These are phyloP conservation scores for Salix suchowensis DNA, from an alignment of 345 rosid genomes.

Conservation along the genomic window DNA sequence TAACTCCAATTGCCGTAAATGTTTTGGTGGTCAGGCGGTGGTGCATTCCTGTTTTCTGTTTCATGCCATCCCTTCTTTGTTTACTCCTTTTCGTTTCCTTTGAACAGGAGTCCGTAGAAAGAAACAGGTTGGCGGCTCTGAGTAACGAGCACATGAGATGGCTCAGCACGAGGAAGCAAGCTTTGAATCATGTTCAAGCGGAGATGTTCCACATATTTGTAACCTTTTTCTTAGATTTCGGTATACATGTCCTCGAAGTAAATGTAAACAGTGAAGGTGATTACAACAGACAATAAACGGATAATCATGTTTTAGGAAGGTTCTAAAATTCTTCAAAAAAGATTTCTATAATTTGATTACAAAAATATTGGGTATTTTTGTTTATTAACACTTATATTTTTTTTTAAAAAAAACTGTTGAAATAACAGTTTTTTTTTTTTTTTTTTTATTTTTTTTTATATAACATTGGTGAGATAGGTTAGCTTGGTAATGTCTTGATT, in stretches of 20 bases:
- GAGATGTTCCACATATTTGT: background rate
- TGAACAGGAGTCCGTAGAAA: slow-evolving; percentile 28
- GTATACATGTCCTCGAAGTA: background rate
- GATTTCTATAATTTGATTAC: background rate
- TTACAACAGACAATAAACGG: background rate
- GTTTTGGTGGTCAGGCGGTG: background rate
- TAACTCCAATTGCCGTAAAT: background rate
- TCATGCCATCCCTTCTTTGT: background rate
- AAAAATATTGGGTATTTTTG: background rate
- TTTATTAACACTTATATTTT: too few relatives aligned
- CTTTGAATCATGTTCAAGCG: background rate
- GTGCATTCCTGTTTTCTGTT: background rate
- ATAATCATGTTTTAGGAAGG: background rate
- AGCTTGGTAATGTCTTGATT: too few relatives aligned
- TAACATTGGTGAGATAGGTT: too few relatives aligned
- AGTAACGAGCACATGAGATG: background rate
- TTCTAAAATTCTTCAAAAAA: background rate
- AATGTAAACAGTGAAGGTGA: background rate
- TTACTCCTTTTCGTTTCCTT: background rate
- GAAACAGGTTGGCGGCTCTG: slow-evolving; percentile 13
- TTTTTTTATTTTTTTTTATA: too few relatives aligned
- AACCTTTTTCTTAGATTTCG: background rate
- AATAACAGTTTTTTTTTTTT: too few relatives aligned
- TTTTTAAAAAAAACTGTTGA: too few relatives aligned
- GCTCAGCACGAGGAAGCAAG: background rate